phyloP scores from a whole-genome alignment of 176 grass and related monocot species.

The Zea mays region Zm-B73-REFERENCE-NAM-5.0 NC_050098.1:218457501-218458000 shows the following conservation, averaged over 20 bases:
- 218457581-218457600: conserved; percentile 11
- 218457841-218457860: conserved; percentile 1
- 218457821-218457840: neutral
- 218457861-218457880: neutral
- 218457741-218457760: neutral
- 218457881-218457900: neutral
- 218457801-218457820: neutral
- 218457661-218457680: neutral
- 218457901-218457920: neutral
- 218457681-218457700: neutral
- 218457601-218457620: neutral
- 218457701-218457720: neutral
- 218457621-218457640: neutral
- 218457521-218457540: conserved; percentile 19
- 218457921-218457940: neutral
- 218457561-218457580: neutral
- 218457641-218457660: neutral
- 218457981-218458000: neutral
- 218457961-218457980: neutral
- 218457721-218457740: neutral
- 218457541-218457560: neutral
- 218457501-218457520: neutral
- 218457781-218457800: neutral
- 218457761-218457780: neutral
- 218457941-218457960: neutral